These are phyloP conservation scores for Penicillium antarcticum DNA, from an alignment of 495 filamentous ascomycete species.

Conservation along the genomic window DNA sequence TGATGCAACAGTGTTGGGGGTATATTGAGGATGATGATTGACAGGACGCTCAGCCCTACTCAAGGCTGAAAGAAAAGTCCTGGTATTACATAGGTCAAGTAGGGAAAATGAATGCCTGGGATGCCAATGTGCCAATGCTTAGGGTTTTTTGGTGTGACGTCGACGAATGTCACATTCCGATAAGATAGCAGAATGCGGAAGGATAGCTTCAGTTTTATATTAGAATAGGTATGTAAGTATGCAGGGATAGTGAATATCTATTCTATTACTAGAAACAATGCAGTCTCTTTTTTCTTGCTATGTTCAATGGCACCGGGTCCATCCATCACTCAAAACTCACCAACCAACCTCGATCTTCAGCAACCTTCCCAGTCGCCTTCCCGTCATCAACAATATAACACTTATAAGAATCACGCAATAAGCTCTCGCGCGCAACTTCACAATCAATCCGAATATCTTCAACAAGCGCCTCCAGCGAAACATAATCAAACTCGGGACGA, in stretches of 20 bases:
- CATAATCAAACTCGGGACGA: constrained; percentile 85
- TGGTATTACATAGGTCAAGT: constrained; percentile 20
- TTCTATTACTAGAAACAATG: not conserved
- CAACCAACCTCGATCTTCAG: constrained; percentile 36
- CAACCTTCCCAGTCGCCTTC: constrained; percentile 17
- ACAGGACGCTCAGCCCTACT: not conserved
- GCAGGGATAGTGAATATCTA: too few species aligned
- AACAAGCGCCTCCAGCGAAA: constrained; percentile 74
- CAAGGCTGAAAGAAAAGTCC: not conserved
- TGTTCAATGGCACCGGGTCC: not conserved
- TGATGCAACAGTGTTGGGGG: not conserved
- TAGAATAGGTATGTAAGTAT: too few species aligned
- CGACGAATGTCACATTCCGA: constrained; percentile 20
- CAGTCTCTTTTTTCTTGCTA: not conserved
- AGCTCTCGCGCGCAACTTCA: constrained; percentile 71
- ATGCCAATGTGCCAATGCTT: constrained; percentile 17
- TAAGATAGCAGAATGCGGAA: constrained; percentile 5
- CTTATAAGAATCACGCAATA: constrained; percentile 66
- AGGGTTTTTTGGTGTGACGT: constrained; percentile 19
- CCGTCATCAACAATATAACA: constrained; percentile 47
- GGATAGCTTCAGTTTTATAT: too few species aligned
- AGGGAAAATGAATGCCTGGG: constrained; percentile 8
- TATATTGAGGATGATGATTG: not conserved
- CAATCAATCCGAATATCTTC: constrained; percentile 87
- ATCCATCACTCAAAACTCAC: constrained; percentile 22